Evolutionary conservation across 2,329 filamentous ascomycete species (phyloP), one percentile per base, ranked within the genome.

Genomic region (Stagonosporopsis cucurbitacearum): DNA sequence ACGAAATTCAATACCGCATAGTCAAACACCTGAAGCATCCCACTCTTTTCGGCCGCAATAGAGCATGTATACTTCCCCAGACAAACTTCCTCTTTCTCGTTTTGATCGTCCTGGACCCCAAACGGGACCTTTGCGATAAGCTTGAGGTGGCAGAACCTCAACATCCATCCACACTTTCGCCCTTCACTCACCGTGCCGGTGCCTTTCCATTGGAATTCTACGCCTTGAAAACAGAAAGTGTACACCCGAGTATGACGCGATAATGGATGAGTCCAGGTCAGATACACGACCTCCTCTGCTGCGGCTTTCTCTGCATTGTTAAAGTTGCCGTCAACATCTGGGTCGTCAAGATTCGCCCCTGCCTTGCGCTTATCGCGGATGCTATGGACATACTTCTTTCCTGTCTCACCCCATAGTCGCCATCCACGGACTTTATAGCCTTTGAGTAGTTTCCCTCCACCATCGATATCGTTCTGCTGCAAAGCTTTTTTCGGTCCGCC

Each of bases 181-280:
- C 46, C 37, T 44, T 71, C 68, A 22, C 57, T 60, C 11, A 70
- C 67, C 4, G 64, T 69, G 15, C 64, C 60, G 3, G 73, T 75
- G 6, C 71, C 71, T 46, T 73, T 75, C 73, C 72, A 75, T 46
- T 60, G 67, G 48, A 75, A 75, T 13, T 73, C 68, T 4, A 75
- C 50, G 7, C 60, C 66, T 0, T 6, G 32, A 45, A 66, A 73
- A 0, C 43, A 35, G 43, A 75, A 75, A 6, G 65, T 55, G 43
- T 75, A 74, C 8, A 57, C 41, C 26, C 72, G 62, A n/a, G 72
- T 68, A 12, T 65, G 48, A 46, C 43, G 6, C 33, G 52, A 30
- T 0, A 51, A 20, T 13, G 49, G 49, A 0, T 3, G n/a, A 2
- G 25, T 30, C 49, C 49, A 51, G 2, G 6, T 19, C 7, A 50